phyloP scores from a whole-genome alignment of 129 eudicot species.

The Arctium minus region DNA sequence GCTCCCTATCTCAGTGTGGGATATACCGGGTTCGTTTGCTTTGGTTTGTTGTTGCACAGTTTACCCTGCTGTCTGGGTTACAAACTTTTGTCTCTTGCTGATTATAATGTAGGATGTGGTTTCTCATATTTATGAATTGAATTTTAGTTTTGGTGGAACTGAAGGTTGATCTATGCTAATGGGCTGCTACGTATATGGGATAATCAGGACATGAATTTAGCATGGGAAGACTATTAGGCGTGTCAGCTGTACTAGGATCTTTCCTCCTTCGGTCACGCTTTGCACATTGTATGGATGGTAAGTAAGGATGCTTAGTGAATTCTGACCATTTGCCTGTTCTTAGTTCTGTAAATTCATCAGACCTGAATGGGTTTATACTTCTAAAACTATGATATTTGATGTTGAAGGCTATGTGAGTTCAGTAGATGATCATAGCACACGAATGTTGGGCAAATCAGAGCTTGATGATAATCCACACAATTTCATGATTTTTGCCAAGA shows the following conservation, averaged over 20 bases:
- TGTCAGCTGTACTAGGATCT: slow-evolving; percentile 48
- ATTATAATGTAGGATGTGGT: neutral
- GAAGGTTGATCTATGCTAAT: slow-evolving; percentile 15
- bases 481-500: slow-evolving; percentile 39
- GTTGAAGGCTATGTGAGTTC: slow-evolving; percentile 37
- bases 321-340: neutral
- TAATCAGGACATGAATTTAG: slow-evolving; percentile 38
- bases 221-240: slow-evolving; percentile 33
- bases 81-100: neutral
- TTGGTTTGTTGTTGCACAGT: neutral
- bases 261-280: slow-evolving; percentile 35
- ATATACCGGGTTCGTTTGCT: neutral
- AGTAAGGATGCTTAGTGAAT: slow-evolving; percentile 16
- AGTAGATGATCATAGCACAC: slow-evolving; percentile 30
- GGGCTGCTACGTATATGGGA: slow-evolving; percentile 22
- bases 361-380: slow-evolving; percentile 1
- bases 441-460: slow-evolving; percentile 23
- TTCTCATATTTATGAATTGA: neutral
- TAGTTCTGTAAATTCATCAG: neutral
- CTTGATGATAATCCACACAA: slow-evolving; percentile 33
- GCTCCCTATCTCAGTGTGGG: neutral
- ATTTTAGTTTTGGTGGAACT: neutral
- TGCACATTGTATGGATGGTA: slow-evolving; percentile 48
- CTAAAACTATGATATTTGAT: slow-evolving; percentile 20
- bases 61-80: neutral